Evolutionary conservation across 31 red algal species (phyloP).

Genomic region (Porphyra umbilicalis): DNA sequence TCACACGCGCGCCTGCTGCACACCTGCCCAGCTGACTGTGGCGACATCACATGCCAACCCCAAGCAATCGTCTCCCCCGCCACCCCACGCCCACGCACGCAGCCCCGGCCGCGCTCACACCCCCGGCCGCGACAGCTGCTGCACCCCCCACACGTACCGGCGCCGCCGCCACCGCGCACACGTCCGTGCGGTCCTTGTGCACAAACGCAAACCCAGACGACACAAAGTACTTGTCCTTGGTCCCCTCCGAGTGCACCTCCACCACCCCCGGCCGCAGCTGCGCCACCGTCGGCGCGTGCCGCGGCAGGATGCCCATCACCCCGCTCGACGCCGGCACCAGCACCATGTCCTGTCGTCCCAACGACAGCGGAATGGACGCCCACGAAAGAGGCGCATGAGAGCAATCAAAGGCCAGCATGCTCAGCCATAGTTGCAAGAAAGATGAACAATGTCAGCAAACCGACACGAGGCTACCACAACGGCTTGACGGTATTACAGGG

Average conservation of each 20-base stretch:
- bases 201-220: conserved; percentile 91
- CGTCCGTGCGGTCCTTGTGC: conserved; percentile 76
- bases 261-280: conserved; percentile 91
- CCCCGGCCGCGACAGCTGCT: no score
- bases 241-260: conserved; percentile 35
- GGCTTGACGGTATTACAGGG: no score
- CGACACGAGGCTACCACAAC: no score
- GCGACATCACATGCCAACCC: no score
- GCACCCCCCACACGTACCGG: conserved; percentile 25
- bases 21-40: no score
- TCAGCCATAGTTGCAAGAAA: no score
- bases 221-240: conserved; percentile 87
- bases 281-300: conserved; percentile 91
- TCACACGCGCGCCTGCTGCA: no score
- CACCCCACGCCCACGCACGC: neutral
- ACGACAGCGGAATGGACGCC: no score
- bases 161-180: conserved; percentile 82
- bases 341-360: conserved; percentile 88
- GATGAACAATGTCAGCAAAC: no score
- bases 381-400: no score
- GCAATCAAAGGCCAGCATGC: no score
- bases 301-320: conserved; percentile 90
- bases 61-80: neutral
- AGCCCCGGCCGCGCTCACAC: no score
- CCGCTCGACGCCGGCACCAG: conserved; percentile 82